phyloP scores from a whole-genome alignment of 1,139 yeast species.

The Diutina neorugosa region DNA sequence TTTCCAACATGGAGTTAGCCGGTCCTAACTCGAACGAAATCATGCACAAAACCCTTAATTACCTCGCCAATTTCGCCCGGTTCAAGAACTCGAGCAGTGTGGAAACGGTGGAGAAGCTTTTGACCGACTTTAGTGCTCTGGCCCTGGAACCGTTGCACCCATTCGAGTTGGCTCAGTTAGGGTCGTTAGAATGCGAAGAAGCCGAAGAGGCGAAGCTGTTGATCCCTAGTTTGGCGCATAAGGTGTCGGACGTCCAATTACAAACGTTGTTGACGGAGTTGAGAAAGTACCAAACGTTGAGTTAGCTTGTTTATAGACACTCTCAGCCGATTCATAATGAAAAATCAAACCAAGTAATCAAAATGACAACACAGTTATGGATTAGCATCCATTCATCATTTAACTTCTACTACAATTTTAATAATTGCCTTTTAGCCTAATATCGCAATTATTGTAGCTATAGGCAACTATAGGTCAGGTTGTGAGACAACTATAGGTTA shows the following conservation, averaged over 20 bases:
- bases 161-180: constrained; percentile 89
- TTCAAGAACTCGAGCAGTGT: constrained; percentile 89
- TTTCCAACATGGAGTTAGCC: constrained; percentile 60
- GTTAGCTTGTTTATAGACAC: not conserved
- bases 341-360: too few species aligned
- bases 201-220: constrained; percentile 95
- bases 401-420: too few species aligned
- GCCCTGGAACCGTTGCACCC: constrained; percentile 65
- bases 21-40: constrained; percentile 54
- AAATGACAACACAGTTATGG: too few species aligned
- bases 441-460: too few species aligned
- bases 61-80: constrained; percentile 74
- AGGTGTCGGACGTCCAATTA: constrained; percentile 77
- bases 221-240: constrained; percentile 73
- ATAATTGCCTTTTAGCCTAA: too few species aligned
- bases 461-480: too few species aligned
- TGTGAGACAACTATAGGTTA: too few species aligned
- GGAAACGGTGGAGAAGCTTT: constrained; percentile 80
- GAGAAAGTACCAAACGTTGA: constrained; percentile 45
- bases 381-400: too few species aligned
- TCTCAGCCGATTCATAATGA: too few species aligned
- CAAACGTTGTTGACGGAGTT: constrained; percentile 81
- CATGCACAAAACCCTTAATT: constrained; percentile 83
- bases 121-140: constrained; percentile 57
- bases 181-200: constrained; percentile 90